These are phyloP conservation scores for Moniliophthora roreri DNA, from an alignment of 1,284 basidiomycete genomes.

Conservation along the genomic window DNA sequence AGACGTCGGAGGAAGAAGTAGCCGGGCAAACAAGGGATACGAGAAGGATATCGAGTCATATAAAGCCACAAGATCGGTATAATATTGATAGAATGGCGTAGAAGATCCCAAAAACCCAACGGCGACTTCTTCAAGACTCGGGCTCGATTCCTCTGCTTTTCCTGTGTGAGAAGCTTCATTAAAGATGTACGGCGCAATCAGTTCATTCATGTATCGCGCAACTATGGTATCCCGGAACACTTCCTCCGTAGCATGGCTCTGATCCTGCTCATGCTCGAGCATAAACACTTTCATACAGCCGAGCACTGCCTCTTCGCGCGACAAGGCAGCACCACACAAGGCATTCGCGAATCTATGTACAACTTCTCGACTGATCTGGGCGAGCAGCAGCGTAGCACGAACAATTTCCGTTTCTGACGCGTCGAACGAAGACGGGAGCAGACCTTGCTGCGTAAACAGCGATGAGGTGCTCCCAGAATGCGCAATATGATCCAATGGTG, in stretches of 20 bases:
- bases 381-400: constrained; percentile 62
- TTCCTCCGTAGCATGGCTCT: constrained; percentile 56
- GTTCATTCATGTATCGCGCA: constrained; percentile 51
- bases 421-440: constrained; percentile 73
- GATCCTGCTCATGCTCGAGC: constrained; percentile 78
- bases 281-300: constrained; percentile 93
- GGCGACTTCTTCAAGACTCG: constrained; percentile 60
- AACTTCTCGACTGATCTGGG: constrained; percentile 40
- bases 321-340: constrained; percentile 40
- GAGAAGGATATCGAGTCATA: constrained; percentile 92
- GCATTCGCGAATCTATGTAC: constrained; percentile 41
- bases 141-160: constrained; percentile 1
- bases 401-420: constrained; percentile 81
- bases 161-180: constrained; percentile 20
- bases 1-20: constrained; percentile 78
- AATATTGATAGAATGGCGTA: constrained; percentile 91
- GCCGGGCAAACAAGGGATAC: constrained; percentile 72
- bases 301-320: constrained; percentile 62
- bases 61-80: constrained; percentile 86
- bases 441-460: constrained; percentile 45
- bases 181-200: constrained; percentile 58
- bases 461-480: constrained; percentile 76
- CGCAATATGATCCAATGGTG: constrained; percentile 80
- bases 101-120: constrained; percentile 60
- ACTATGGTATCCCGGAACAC: constrained; percentile 72